Evolutionary conservation across 805 yeast genomes (phyloP).

Genomic region (Wickerhamiella dianesei): DNA sequence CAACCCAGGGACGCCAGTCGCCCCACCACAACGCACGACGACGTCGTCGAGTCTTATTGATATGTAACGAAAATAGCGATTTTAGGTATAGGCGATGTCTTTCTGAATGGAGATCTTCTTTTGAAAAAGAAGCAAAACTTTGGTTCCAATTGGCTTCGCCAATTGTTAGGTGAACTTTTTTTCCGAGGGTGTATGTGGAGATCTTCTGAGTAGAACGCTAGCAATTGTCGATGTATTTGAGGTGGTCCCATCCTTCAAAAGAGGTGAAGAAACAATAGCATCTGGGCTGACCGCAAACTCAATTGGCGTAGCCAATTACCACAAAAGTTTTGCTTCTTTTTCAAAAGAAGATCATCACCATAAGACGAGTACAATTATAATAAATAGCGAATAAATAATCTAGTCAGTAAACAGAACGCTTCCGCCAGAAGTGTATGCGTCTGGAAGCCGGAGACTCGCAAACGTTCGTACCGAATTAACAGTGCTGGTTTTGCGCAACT

Average conservation of each 20-base stretch:
- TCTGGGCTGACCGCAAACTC: no score
- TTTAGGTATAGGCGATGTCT: background rate
- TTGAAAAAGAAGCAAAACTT: no score
- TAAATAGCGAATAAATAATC: background rate
- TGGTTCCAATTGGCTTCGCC: no score
- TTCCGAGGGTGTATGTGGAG: no score
- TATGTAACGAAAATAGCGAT: slow-evolving; percentile 9
- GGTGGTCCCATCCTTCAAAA: no score
- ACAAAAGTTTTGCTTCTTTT: no score
- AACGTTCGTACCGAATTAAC: background rate
- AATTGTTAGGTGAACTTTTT: background rate
- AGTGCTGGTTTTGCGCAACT: background rate
- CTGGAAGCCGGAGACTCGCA: background rate
- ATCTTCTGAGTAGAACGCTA: no score
- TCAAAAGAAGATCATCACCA: no score
- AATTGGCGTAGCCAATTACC: no score
- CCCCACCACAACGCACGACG: background rate
- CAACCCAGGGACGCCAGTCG: slow-evolving; percentile 13
- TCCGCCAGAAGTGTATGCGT: background rate
- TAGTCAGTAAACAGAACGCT: background rate
- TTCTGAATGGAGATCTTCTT: background rate
- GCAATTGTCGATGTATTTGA: no score
- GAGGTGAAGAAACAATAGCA: no score
- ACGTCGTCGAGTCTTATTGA: slow-evolving; percentile 21
- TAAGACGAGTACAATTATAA: background rate